These are phyloP conservation scores for Claviceps humidiphila DNA, from an alignment of 2,329 filamentous ascomycete genomes.

Conservation along the genomic window DNA sequence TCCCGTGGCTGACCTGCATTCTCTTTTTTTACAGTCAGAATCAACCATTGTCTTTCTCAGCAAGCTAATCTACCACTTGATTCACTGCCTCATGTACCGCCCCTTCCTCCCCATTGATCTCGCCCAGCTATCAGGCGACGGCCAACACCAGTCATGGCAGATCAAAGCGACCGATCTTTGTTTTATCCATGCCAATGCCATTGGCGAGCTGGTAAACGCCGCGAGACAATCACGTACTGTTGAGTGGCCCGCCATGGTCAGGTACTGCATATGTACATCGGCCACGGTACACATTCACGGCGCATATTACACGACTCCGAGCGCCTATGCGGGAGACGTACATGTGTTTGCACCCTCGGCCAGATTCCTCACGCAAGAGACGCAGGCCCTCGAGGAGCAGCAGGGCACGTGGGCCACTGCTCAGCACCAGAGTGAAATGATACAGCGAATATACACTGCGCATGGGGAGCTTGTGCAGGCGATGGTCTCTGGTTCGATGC, in stretches of 20 bases:
- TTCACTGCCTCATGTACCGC: conserved; percentile 76
- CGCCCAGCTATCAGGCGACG: conserved; percentile 63
- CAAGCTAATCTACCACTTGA: conserved; percentile 76
- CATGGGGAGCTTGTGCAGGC: conserved; percentile 70
- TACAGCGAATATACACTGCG: conserved; percentile 66
- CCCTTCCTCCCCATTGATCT: conserved; percentile 79
- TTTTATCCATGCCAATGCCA: conserved; percentile 75
- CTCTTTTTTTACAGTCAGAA: conserved; percentile 64
- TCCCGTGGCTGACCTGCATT: conserved; percentile 63
- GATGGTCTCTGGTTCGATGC: conserved; percentile 48
- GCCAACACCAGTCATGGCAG: conserved; percentile 84
- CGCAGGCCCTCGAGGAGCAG: conserved; percentile 66
- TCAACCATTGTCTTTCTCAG: conserved; percentile 68
- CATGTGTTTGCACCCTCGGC: conserved; percentile 49
- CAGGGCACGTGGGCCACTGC: conserved; percentile 64
- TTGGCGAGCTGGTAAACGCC: conserved; percentile 69
- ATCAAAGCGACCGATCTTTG: conserved; percentile 83
- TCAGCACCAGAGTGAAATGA: conserved; percentile 65
- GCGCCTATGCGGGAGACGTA: conserved; percentile 32
- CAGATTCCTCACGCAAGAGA: conserved; percentile 63
- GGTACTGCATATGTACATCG: conserved; percentile 76
- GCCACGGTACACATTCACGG: conserved; percentile 83
- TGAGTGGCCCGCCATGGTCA: conserved; percentile 78
- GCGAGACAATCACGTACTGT: conserved; percentile 60
- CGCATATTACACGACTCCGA: conserved; percentile 55